phyloP scores from a whole-genome alignment of 805 yeast species.

The Spathaspora arborariae region DNA sequence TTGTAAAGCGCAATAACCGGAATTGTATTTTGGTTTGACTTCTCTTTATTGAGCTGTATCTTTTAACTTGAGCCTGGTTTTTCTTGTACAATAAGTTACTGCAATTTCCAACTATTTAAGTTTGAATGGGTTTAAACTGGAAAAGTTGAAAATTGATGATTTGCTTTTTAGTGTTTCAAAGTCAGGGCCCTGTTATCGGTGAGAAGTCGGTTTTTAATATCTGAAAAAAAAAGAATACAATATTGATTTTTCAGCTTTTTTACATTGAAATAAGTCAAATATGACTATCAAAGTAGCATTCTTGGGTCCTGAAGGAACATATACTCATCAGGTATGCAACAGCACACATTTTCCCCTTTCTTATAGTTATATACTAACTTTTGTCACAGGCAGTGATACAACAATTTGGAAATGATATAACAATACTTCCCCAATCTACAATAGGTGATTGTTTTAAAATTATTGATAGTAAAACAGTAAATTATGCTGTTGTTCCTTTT shows the following conservation, averaged over 20 bases:
- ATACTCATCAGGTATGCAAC: slow-evolving; percentile 73
- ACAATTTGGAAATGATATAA: slow-evolving; percentile 43
- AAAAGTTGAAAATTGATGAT: neutral
- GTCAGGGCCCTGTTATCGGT: neutral
- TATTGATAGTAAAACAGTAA: slow-evolving; percentile 44
- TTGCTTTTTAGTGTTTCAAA: neutral
- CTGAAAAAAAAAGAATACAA: neutral
- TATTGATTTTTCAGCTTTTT: neutral
- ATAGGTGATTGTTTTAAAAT: slow-evolving; percentile 62
- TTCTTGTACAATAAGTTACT: neutral
- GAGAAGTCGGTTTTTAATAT: neutral
- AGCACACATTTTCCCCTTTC: neutral
- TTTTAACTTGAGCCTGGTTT: neutral
- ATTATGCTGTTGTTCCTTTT: slow-evolving; percentile 78
- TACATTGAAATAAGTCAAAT: neutral
- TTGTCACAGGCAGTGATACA: slow-evolving; percentile 41
- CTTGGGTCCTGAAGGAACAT: slow-evolving; percentile 90
- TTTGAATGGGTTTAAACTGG: neutral
- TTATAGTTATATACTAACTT: slow-evolving; percentile 3
- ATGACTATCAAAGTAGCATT: slow-evolving; percentile 53
- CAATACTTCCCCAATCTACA: slow-evolving; percentile 34
- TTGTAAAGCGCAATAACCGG: slow-evolving; percentile 15
- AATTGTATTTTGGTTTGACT: too few species aligned
- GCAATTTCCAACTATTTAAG: neutral
- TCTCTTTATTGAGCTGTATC: neutral